These are phyloP conservation scores for Ogataea dorogensis DNA, from an alignment of 805 yeast genomes.

Conservation along the genomic window DNA sequence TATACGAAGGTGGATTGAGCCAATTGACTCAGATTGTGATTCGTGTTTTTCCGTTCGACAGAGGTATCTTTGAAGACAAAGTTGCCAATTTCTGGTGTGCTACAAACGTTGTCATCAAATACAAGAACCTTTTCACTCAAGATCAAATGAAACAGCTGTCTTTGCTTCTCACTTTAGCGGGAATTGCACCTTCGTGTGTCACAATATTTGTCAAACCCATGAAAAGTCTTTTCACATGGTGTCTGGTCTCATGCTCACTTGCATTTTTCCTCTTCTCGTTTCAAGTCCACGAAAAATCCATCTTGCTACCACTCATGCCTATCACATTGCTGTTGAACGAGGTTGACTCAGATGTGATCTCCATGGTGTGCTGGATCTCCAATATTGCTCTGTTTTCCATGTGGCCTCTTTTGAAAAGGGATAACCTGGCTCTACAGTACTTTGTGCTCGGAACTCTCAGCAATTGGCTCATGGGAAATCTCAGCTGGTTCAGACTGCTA, in stretches of 20 bases:
- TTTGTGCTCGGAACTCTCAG: slow-evolving; percentile 56
- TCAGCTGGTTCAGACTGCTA: slow-evolving; percentile 50
- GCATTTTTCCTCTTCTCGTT: slow-evolving; percentile 87
- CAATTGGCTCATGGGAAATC: slow-evolving; percentile 77
- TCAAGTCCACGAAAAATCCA: slow-evolving; percentile 95
- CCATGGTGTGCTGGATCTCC: slow-evolving; percentile 82
- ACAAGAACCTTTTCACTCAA: slow-evolving; percentile 52
- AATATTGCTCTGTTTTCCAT: slow-evolving; percentile 82
- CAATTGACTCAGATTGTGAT: slow-evolving; percentile 56
- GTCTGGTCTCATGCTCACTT: slow-evolving; percentile 79
- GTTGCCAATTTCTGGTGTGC: slow-evolving; percentile 98
- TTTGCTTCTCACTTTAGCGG: slow-evolving; percentile 48
- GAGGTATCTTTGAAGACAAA: slow-evolving; percentile 96
- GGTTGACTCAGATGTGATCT: slow-evolving; percentile 57
- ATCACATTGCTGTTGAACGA: slow-evolving; percentile 62
- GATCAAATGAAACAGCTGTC: slow-evolving; percentile 61
- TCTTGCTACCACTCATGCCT: slow-evolving; percentile 84
- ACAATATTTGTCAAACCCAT: slow-evolving; percentile 50
- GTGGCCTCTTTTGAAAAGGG: slow-evolving; percentile 82
- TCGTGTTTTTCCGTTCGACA: slow-evolving; percentile 85
- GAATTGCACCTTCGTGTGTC: slow-evolving; percentile 56
- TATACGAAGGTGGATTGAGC: slow-evolving; percentile 42
- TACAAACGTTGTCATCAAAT: slow-evolving; percentile 74
- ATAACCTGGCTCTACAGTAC: slow-evolving; percentile 73
- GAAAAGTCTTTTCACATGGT: slow-evolving; percentile 59